Base-by-base conservation (phyloP, 2,329 filamentous ascomycete species). In the Apiospora kogelbergensis region DNA sequence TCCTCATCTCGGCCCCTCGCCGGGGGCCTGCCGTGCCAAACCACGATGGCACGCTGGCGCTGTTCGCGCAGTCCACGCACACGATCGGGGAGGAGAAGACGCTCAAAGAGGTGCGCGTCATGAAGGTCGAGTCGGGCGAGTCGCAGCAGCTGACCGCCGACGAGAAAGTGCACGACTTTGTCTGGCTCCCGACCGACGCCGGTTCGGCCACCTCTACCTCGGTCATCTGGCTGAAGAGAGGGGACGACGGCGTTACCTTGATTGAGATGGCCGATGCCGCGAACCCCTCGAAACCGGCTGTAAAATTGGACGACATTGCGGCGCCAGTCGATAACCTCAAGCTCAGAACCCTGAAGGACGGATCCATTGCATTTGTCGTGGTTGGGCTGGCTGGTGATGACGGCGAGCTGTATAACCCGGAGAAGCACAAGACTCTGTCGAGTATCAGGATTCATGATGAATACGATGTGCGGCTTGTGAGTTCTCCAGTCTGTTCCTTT, bases 11-110 rank as follows among this genome's bases (percentile, higher is more conserved):
- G 42, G 73, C 73, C 4, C 78, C 79, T 45, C 75, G 74, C 40
- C 74, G 78, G 41, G 73, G 74, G 26, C 70, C 76, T n/a, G 80
- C 79, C 1, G 76, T 84, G 7, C 80, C 81, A 10, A 82, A 80
- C 68, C 74, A 79, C 26, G 79, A 80, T 68, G 81, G 83, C 67
- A 77, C 81, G 5, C 78, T 80, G 15, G 78, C 81, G 9, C 74
- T 85, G 48, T 81, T 81, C 73, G 81, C 81, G 22, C 73, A 84
- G 63, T 78, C 80, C 6, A 78, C 78, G 33, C 78, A 84, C 45
- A 53, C 64, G 11, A 68, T 82, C 65, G 75, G 72, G 42, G 73
- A 74, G 17, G 74, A 76, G 41, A 77, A 76, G 57, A 77, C 74
- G 20, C 67, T 69, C 2, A 78, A 77, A 22, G 77, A 81, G 67